Conservation (phyloP, 1,139 yeast species). For the Wickerhamomyces sp. region DNA sequence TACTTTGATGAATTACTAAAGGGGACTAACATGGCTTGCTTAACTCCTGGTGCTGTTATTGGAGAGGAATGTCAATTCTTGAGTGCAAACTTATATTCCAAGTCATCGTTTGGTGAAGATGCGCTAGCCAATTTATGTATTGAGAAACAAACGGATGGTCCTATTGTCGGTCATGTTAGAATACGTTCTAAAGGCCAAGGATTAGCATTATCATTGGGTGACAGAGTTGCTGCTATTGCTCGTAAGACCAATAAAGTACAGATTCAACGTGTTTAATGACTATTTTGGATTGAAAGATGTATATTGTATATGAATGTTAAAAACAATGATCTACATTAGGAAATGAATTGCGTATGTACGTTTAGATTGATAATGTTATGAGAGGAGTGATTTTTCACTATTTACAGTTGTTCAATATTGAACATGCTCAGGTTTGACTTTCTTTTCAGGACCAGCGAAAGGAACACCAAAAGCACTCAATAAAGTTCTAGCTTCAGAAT, state of each 20-base stretch:
- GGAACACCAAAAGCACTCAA: constrained; percentile 83
- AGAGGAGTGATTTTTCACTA: too few species aligned
- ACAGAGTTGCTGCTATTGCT: constrained; percentile 77
- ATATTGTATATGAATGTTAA: background rate
- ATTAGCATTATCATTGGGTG: constrained; percentile 90
- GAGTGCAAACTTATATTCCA: constrained; percentile 90
- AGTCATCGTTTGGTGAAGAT: constrained; percentile 95
- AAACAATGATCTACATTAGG: background rate
- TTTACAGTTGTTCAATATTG: too few species aligned
- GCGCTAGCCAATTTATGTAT: constrained; percentile 94
- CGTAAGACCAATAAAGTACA: constrained; percentile 44
- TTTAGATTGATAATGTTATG: too few species aligned
- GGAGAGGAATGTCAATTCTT: constrained; percentile 90
- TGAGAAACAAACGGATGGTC: constrained; percentile 72
- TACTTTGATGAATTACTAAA: constrained; percentile 74
- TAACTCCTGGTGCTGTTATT: constrained; percentile 85
- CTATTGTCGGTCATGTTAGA: constrained; percentile 91
- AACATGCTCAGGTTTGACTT: constrained; percentile 17
- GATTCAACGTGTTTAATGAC: constrained; percentile 33
- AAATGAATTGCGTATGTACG: too few species aligned
- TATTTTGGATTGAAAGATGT: constrained; percentile 1
- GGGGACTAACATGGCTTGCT: constrained; percentile 91
- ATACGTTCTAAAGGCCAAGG: constrained; percentile 98
- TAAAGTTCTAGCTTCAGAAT: constrained; percentile 84
- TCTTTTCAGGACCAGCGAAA: constrained; percentile 52